phyloP scores from a whole-genome alignment of 1,284 basidiomycete genomes.

The Wallemia ichthyophaga region DNA sequence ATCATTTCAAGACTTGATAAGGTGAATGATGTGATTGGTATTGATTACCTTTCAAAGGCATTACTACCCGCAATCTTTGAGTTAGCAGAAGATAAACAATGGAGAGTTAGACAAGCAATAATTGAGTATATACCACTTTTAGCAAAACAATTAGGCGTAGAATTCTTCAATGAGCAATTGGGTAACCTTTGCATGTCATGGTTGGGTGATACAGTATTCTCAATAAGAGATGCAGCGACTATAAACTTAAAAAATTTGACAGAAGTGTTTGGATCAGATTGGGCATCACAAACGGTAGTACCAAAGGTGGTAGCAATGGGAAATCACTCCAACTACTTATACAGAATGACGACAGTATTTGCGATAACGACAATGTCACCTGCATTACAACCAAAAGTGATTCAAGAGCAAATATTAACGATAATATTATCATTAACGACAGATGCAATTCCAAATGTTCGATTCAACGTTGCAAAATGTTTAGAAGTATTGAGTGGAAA shows the following conservation, averaged over 20 bases:
- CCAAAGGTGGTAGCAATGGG: constrained; percentile 97
- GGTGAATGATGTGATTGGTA: constrained; percentile 91
- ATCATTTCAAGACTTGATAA: constrained; percentile 97
- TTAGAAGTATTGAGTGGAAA: constrained; percentile 55
- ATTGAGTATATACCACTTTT: constrained; percentile 96
- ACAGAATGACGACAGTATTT: constrained; percentile 96
- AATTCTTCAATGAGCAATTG: constrained; percentile 94
- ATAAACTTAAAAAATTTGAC: constrained; percentile 91
- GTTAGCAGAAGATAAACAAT: constrained; percentile 96
- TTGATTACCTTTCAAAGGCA: constrained; percentile 79
- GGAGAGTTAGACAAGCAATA: constrained; percentile 97
- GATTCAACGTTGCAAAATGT: constrained; percentile 93
- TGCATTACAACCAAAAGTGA: constrained; percentile 58
- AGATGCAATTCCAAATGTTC: constrained; percentile 94
- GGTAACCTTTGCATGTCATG: constrained; percentile 95
- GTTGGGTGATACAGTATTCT: constrained; percentile 94
- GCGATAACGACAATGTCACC: constrained; percentile 96
- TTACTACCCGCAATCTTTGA: constrained; percentile 93
- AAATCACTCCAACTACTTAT: constrained; percentile 84
- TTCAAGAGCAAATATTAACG: constrained; percentile 57
- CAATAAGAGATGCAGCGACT: constrained; percentile 89
- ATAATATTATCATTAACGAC: constrained; percentile 54
- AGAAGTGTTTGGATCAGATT: constrained; percentile 94
- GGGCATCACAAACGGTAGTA: constrained; percentile 80
- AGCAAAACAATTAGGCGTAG: constrained; percentile 80